Conservation (phyloP, 1,284 basidiomycete species). For the Chalciporus piperatoides region DNA sequence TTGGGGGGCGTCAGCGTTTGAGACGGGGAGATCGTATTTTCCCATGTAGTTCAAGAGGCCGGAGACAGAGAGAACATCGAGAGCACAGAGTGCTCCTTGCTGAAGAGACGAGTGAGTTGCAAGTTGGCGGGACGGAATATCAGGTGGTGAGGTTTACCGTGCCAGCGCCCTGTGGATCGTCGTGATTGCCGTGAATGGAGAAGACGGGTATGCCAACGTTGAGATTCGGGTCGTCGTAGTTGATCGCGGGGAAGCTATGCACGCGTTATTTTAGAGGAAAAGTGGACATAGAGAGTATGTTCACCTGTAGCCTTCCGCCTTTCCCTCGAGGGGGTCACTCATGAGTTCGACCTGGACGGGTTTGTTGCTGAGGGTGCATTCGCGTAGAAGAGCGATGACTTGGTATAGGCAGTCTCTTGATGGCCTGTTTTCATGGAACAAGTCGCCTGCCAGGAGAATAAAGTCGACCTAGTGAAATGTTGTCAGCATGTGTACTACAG, state of each 20-base stretch:
- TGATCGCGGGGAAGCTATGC: conserved; percentile 89
- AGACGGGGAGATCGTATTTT: conserved; percentile 70
- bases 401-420: conserved; percentile 87
- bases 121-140: background rate
- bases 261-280: conserved; percentile 21
- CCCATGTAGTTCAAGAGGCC: conserved; percentile 98
- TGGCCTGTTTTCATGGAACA: conserved; percentile 98
- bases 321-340: conserved; percentile 90
- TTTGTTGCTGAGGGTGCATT: conserved; percentile 87
- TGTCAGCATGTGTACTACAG: conserved; percentile 7
- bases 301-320: conserved; percentile 79
- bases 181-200: conserved; percentile 99
- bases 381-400: conserved; percentile 84
- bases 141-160: conserved; percentile 49
- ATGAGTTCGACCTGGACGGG: conserved; percentile 88
- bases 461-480: conserved; percentile 73
- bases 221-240: conserved; percentile 96
- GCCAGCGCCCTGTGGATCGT: conserved; percentile 96
- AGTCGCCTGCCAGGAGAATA: conserved; percentile 89
- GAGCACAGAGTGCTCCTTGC: conserved; percentile 93
- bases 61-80: conserved; percentile 92
- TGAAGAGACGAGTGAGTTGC: conserved; percentile 30
- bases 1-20: conserved; percentile 62
- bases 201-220: conserved; percentile 96
- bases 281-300: conserved; percentile 21